phyloP scores from a whole-genome alignment of 305 asterid species.

The Solanum hybrid region DNA sequence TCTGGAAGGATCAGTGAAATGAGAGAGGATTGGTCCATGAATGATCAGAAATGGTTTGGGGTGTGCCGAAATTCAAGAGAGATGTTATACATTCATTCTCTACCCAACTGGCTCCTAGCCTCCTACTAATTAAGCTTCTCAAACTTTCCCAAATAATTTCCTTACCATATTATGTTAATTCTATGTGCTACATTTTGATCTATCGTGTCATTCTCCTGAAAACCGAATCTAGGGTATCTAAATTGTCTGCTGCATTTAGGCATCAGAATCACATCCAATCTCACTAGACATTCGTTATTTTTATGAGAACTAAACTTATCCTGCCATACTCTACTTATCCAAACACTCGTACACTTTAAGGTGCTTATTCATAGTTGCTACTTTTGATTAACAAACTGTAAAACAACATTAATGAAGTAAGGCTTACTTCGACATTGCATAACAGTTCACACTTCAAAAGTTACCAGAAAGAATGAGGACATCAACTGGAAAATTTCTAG shows the following conservation, averaged over 20 bases:
- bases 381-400: neutral
- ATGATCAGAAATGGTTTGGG: neutral
- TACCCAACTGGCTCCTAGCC: neutral
- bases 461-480: neutral
- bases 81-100: neutral
- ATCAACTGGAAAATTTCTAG: neutral
- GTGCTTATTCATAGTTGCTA: neutral
- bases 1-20: neutral
- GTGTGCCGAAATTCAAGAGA: neutral
- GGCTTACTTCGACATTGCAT: neutral
- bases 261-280: neutral
- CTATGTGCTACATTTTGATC: neutral
- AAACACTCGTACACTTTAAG: neutral
- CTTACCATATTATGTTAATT: neutral
- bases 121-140: neutral
- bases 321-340: neutral
- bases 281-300: neutral
- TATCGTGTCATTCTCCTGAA: neutral
- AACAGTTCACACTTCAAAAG: neutral
- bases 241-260: neutral
- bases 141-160: neutral
- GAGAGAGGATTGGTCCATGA: neutral
- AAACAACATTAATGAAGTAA: neutral
- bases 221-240: neutral
- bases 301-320: neutral